Evolutionary conservation across 2,329 filamentous ascomycete species (phyloP).

Genomic region (Penicillium sp.): DNA sequence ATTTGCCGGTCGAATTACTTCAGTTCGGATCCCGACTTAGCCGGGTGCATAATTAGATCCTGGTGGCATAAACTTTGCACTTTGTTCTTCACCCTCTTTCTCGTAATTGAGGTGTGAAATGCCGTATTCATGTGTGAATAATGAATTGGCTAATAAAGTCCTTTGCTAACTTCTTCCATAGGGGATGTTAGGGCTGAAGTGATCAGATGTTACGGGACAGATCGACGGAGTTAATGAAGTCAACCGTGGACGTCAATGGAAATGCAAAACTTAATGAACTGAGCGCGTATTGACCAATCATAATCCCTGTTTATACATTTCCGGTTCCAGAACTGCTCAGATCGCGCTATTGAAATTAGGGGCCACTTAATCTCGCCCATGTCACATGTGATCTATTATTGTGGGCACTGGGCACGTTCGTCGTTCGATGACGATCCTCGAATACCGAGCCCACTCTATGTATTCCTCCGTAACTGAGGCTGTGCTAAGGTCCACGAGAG

Average conservation of each 20-base stretch:
- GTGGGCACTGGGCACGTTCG: too few species aligned
- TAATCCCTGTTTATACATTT: background rate
- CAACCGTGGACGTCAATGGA: too few species aligned
- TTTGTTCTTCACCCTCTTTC: too few species aligned
- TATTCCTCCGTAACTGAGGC: too few species aligned
- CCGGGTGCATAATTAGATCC: background rate
- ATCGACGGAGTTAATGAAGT: background rate
- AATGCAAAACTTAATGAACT: too few species aligned
- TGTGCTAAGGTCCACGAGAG: too few species aligned
- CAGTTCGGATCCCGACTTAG: background rate
- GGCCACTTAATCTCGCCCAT: background rate
- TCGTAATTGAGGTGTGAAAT: too few species aligned
- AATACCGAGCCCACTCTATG: too few species aligned
- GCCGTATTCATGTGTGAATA: too few species aligned
- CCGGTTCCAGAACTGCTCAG: constrained; percentile 2
- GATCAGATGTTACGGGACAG: background rate
- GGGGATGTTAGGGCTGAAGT: background rate
- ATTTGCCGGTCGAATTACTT: constrained; percentile 5
- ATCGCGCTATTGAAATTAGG: background rate
- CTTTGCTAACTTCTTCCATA: too few species aligned
- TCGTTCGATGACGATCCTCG: too few species aligned
- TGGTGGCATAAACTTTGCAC: background rate
- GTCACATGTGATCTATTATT: background rate
- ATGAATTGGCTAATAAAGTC: too few species aligned
- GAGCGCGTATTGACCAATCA: constrained; percentile 8